These are phyloP conservation scores for Juncus effusus DNA, from an alignment of 176 grass and related monocot genomes.

Conservation along the genomic window DNA sequence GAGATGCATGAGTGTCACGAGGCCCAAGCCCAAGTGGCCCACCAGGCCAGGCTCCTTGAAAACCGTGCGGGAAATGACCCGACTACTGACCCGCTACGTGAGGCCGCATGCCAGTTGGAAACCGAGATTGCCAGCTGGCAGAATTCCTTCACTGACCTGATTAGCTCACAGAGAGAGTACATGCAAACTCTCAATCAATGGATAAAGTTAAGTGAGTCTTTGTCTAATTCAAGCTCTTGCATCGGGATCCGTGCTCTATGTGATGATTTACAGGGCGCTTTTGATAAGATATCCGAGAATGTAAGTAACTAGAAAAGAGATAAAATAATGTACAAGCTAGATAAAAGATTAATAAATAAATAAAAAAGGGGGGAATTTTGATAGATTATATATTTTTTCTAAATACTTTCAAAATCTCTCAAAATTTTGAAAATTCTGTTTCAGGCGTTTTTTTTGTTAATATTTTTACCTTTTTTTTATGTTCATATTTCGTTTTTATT, in stretches of 20 bases:
- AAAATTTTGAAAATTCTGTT: not conserved
- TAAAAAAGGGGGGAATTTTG: not conserved
- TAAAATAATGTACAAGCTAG: no score
- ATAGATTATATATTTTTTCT: not conserved
- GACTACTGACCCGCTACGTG: constrained; percentile 66
- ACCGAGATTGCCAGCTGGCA: constrained; percentile 83
- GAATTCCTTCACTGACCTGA: constrained; percentile 69
- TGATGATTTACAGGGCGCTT: constrained; percentile 58
- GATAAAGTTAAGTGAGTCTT: constrained; percentile 70
- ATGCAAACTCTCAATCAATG: constrained; percentile 67
- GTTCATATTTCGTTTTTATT: constrained; percentile 16
- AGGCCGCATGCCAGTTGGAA: constrained; percentile 79
- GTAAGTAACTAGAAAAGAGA: constrained; percentile 31
- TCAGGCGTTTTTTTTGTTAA: not conserved
- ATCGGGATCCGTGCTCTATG: constrained; percentile 54
- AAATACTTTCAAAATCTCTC: not conserved
- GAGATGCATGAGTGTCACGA: constrained; percentile 93
- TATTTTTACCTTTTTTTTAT: not conserved
- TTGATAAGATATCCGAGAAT: constrained; percentile 69
- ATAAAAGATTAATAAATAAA: not conserved
- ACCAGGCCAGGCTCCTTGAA: constrained; percentile 60
- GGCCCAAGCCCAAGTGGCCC: constrained; percentile 75
- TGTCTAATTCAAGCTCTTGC: constrained; percentile 48
- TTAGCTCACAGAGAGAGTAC: constrained; percentile 72
- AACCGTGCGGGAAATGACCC: constrained; percentile 62